Conservation (phyloP, 257 asterid genomes). For the Anisodus tanguticus region DNA sequence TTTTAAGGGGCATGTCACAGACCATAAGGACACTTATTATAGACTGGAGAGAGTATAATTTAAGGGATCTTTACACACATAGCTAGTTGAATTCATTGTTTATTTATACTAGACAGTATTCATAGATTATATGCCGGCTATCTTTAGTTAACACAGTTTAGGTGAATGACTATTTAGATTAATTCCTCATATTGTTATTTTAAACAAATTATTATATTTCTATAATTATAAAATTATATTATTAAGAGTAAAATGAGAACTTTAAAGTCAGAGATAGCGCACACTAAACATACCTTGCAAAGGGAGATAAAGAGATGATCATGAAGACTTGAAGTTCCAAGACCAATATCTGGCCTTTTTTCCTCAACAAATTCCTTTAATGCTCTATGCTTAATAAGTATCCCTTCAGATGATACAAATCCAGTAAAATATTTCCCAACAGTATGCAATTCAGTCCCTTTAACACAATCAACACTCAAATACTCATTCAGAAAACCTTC, state of each 20-base stretch:
- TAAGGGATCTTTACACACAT: no score
- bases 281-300: slow-evolving; percentile 67
- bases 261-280: neutral
- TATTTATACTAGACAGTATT: no score
- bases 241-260: rapidly evolving
- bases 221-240: neutral
- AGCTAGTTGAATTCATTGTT: no score
- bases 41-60: no score
- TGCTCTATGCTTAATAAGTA: slow-evolving; percentile 69
- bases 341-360: slow-evolving; percentile 64
- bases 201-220: no score
- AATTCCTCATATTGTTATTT: no score
- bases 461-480: slow-evolving; percentile 57
- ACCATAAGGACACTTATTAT: no score
- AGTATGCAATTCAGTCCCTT: slow-evolving; percentile 72
- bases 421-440: slow-evolving; percentile 71
- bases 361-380: slow-evolving; percentile 62
- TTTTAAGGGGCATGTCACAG: no score
- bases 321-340: slow-evolving; percentile 58
- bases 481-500: slow-evolving; percentile 78
- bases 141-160: no score
- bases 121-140: no score
- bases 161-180: no score
- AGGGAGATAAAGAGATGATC: slow-evolving; percentile 64
- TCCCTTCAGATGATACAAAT: slow-evolving; percentile 49